Percentiles rank a stretch among this genome's conserved stretches.
Evolutionary conservation across 73 alveolate species (phyloP).

Genomic region (Durusdinium trenchii): DNA sequence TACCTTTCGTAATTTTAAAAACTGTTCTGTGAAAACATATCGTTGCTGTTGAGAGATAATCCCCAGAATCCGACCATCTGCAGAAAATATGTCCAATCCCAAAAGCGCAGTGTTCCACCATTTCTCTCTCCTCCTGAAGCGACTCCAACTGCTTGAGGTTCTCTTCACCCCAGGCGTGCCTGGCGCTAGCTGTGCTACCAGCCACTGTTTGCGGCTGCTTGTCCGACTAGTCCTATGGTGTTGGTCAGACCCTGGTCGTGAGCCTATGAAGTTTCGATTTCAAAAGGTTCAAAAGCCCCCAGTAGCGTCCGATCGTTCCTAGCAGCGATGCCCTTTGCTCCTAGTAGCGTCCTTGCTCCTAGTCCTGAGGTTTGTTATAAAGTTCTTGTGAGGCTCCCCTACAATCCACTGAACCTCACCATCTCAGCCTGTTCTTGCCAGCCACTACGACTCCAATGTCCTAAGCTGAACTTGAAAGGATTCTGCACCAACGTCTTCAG

Average conservation of each 20-base stretch:
- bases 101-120: no score
- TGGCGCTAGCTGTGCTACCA: neutral
- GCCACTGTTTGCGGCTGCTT: neutral
- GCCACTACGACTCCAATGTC: conserved; percentile 69
- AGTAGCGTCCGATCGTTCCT: no score
- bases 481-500: neutral
- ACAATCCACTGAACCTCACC: neutral
- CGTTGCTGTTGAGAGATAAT: neutral
- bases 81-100: no score
- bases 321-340: no score
- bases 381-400: neutral
- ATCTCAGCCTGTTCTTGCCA: conserved; percentile 55
- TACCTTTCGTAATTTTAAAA: neutral
- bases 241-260: no score
- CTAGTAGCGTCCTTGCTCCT: no score
- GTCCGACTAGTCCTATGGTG: no score
- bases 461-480: neutral
- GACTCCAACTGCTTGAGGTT: conserved; percentile 37
- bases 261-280: no score
- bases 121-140: conserved; percentile 18
- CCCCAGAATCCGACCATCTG: neutral
- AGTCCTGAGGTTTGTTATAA: no score
- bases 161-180: conserved; percentile 75
- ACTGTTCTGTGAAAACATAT: neutral
- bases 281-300: no score